Evolutionary conservation across 2,329 filamentous ascomycete species (phyloP).

Genomic region (Setomelanomma holmii): DNA sequence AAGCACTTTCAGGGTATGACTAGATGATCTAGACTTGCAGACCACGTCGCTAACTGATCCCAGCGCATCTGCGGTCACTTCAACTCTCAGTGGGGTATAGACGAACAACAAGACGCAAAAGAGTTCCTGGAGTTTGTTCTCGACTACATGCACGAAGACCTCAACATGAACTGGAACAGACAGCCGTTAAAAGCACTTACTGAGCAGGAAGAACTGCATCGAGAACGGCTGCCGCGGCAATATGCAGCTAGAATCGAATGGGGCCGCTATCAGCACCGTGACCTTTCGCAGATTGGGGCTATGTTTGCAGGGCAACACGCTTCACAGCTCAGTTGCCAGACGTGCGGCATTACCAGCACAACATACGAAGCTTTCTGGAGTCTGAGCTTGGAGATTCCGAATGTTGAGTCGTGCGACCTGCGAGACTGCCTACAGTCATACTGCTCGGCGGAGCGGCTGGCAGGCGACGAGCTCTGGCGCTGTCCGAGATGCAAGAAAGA

Average conservation of each 20-base stretch:
- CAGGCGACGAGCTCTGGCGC: constrained; percentile 71
- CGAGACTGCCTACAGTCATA: constrained; percentile 75
- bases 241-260: constrained; percentile 77
- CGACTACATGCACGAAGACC: constrained; percentile 83
- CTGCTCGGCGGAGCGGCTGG: constrained; percentile 70
- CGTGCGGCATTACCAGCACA: constrained; percentile 68
- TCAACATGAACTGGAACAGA: constrained; percentile 72
- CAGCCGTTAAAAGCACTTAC: constrained; percentile 65
- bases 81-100: constrained; percentile 73
- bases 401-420: constrained; percentile 65
- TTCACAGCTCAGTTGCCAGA: constrained; percentile 66
- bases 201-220: constrained; percentile 64
- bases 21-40: background rate
- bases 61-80: constrained; percentile 68
- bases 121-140: constrained; percentile 88
- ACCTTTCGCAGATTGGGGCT: constrained; percentile 77
- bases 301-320: constrained; percentile 79
- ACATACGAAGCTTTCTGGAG: constrained; percentile 76
- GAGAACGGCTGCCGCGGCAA: constrained; percentile 67
- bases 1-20: constrained; percentile 53
- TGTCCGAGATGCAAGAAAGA: constrained; percentile 77
- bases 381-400: constrained; percentile 73
- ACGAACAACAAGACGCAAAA: constrained; percentile 85
- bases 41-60: constrained; percentile 20
- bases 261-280: constrained; percentile 71